Conservation (phyloP, 768 basidiomycete species). For the Tylopilus intermedius region DNA sequence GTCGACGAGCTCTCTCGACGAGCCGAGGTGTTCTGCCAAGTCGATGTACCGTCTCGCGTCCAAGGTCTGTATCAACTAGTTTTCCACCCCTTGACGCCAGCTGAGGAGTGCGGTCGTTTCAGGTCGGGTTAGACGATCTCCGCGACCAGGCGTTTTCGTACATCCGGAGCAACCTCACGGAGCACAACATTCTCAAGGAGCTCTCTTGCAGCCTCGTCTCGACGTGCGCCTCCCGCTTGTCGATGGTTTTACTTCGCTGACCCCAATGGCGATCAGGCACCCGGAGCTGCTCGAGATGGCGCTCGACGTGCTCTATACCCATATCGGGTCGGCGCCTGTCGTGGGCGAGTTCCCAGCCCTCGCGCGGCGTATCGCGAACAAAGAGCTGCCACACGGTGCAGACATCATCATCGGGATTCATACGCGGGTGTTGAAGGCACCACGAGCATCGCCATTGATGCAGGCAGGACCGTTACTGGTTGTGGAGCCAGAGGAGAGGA, state of each 20-base stretch:
- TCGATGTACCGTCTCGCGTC: constrained; percentile 42
- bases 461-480: too few relatives aligned
- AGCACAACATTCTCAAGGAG: constrained; percentile 23
- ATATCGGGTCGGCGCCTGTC: neutral
- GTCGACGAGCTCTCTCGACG: constrained; percentile 7
- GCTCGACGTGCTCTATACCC: neutral
- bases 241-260: neutral
- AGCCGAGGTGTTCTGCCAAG: constrained; percentile 35
- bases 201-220: constrained; percentile 17
- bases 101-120: too few relatives aligned
- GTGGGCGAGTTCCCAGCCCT: neutral
- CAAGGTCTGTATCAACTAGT: constrained; percentile 26
- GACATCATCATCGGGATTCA: neutral
- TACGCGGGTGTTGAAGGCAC: neutral
- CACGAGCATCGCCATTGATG: neutral
- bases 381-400: neutral
- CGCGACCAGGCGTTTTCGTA: constrained; percentile 12
- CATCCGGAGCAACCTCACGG: constrained; percentile 16
- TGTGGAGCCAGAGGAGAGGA: neutral
- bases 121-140: constrained; percentile 21
- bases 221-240: neutral
- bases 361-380: neutral
- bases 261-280: neutral
- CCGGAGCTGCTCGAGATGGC: neutral
- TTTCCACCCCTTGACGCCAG: too few relatives aligned